Evolutionary conservation across 805 yeast genomes (phyloP), one percentile per base, ranked within the genome.

Genomic region (Myxozyma neglecta): DNA sequence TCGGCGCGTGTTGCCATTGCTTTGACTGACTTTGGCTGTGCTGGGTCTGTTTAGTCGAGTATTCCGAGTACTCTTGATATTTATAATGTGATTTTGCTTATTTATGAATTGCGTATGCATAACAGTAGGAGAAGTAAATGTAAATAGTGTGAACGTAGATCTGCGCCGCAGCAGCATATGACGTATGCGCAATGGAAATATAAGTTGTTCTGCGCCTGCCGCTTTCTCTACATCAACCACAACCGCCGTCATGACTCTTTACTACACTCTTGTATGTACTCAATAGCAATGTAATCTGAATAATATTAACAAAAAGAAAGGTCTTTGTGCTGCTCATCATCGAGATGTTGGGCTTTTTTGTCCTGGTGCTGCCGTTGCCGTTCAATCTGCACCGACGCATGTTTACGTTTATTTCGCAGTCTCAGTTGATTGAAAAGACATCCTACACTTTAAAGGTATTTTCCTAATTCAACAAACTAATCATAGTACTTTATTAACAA

Each of bases 331-430:
- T 94, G 44, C 81, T 94, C 65, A 82, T 88, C 56, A 61, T 81
- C 16, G 99, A 94, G 76, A 85, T 93, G 86, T 83, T 76, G 14
- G 76, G 89, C 51, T 94, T 93, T 79, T 81, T 90, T 56, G 71
- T 89, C 42, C 82, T 94, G 67, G 90, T 96, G 8, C 75, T 92
- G 53, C 99, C 99, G 29, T 78, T 90, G 64, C 98, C 99, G 24
- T 80, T 91, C 37, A 79, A 76, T 60, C 72, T 86, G 62, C 85
- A 97, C 70, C 84, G 85, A 70, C 86, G 86, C 10, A 78, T 91
- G 32, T 80, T 93, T 60, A 74, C 79, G 24, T 77, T 86, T 1
- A 77, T 89, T 35, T 79, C 87, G 36, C 82, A 83, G 45, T 94
- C 96, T 9, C 88, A 88, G 76, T 80, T 83, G 54, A 82, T 85